Evolutionary conservation across 805 yeast species (phyloP).

Genomic region (Kodamaea hsintzibuensis): DNA sequence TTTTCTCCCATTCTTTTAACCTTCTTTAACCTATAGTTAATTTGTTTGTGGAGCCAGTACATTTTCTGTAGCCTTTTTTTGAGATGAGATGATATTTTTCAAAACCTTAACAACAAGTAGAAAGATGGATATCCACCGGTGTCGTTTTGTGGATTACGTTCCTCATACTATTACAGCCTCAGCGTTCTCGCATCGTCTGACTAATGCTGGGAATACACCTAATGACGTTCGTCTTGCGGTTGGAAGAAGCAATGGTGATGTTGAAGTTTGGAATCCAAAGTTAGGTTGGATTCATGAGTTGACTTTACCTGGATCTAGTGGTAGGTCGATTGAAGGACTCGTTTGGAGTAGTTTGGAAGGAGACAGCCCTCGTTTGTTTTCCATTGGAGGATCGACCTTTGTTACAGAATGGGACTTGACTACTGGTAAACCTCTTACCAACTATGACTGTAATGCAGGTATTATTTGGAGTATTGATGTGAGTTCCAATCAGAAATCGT

Average conservation of each 20-base stretch:
- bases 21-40: background rate
- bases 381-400: conserved; percentile 90
- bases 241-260: conserved; percentile 91
- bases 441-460: conserved; percentile 90
- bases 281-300: conserved; percentile 78
- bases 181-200: conserved; percentile 68
- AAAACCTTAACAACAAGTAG: background rate
- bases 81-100: background rate
- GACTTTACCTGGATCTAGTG: conserved; percentile 73
- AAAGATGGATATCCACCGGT: conserved; percentile 78
- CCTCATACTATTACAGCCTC: conserved; percentile 83
- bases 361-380: conserved; percentile 69
- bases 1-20: background rate
- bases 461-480: conserved; percentile 87
- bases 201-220: conserved; percentile 38
- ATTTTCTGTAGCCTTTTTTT: background rate
- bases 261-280: conserved; percentile 93
- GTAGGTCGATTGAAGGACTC: conserved; percentile 84
- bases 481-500: conserved; percentile 55
- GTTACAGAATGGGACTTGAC: conserved; percentile 90
- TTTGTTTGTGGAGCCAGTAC: background rate
- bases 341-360: conserved; percentile 65
- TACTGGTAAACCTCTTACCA: conserved; percentile 69
- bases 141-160: conserved; percentile 85
- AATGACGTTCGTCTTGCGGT: conserved; percentile 76